Percentiles rank a stretch among this genome's conserved stretches.
phyloP scores from a whole-genome alignment of 306 rosid species.

The Citrullus colocynthis region DNA sequence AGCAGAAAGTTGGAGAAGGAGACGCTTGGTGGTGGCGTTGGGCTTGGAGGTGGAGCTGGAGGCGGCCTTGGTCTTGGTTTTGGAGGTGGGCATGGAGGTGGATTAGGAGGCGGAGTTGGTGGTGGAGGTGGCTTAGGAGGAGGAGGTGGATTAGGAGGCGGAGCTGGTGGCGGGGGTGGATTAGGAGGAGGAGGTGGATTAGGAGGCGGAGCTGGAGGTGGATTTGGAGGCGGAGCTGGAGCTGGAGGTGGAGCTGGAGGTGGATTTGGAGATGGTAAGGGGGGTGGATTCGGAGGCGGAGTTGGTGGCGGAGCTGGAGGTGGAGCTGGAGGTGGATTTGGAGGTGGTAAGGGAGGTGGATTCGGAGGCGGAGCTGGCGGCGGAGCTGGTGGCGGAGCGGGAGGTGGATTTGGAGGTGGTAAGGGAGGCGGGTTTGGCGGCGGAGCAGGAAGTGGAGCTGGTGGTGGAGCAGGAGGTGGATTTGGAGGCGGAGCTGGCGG shows the following conservation, averaged over 20 bases:
- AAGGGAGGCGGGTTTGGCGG: slow-evolving; percentile 1
- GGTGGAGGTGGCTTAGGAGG: background rate
- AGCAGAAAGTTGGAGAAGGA: slow-evolving; percentile 28
- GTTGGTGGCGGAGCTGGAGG: background rate
- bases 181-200: background rate
- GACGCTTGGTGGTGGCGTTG: slow-evolving; percentile 10
- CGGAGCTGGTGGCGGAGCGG: background rate
- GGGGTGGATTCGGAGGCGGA: background rate
- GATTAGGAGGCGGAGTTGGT: background rate
- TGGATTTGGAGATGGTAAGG: background rate
- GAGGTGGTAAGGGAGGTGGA: background rate
- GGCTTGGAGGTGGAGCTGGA: background rate
- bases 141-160: background rate
- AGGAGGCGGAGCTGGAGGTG: background rate
- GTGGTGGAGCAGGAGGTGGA: background rate
- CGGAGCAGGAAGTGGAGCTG: background rate
- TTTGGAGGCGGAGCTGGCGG: background rate
- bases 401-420: background rate
- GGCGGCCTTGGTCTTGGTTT: background rate
- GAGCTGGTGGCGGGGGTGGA: background rate
- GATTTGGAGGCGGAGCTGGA: background rate
- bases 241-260: background rate
- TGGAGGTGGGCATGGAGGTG: no score
- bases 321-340: slow-evolving; percentile 6
- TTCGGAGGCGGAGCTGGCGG: background rate